Evolutionary conservation across 139 green algal genomes (phyloP), one percentile per base, ranked within the genome.

Genomic region (Chlorella sorokiniana): DNA sequence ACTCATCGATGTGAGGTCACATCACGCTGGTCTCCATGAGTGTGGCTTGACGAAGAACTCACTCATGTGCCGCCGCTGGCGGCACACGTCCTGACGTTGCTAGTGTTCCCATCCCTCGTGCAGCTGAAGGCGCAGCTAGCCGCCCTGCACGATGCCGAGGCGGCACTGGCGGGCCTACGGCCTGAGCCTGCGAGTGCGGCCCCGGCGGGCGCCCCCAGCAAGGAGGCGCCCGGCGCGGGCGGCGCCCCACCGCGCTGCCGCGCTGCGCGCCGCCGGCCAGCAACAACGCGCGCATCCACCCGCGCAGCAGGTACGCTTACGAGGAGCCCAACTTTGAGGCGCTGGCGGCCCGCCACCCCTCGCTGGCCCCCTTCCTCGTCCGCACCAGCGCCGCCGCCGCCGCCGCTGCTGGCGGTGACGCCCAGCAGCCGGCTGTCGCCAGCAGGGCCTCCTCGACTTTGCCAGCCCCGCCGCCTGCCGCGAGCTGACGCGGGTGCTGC

Each of bases 251-350:
- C 69, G 31, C 62, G 54, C 7, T 56, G 67, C 68, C 38, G 20
- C 70, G 45, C 11, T 27, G n/a, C 37, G 54, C 59, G 3, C 42
- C 23, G 42, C 51, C 67, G 2, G 70, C 33, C 63, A 56, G 65
- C 68, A 59, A n/a, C 69, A 90, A 90, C 56, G 61, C 84, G 2
- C 64, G 76, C 54, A 94, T 95, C 52, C 91, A 96, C 81, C 91
- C 92, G 0, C 69, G 78, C 45, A 95, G 91, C 86, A 78, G 75
- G 14, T 95, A 97, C 52, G 90, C 86, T 59, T 76, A 78, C 0
- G 48, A 88, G n/a, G 83, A 94, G 69, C 94, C 93, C 0, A 91
- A 98, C 76, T 98, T 98, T 88, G 86, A 37, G 10, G 81, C 81
- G 3, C 88, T 98, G 33, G 88, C 92, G 3, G 20, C 51, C 48